Conservation (phyloP, 345 rosid species). For the Salix udensis region DNA sequence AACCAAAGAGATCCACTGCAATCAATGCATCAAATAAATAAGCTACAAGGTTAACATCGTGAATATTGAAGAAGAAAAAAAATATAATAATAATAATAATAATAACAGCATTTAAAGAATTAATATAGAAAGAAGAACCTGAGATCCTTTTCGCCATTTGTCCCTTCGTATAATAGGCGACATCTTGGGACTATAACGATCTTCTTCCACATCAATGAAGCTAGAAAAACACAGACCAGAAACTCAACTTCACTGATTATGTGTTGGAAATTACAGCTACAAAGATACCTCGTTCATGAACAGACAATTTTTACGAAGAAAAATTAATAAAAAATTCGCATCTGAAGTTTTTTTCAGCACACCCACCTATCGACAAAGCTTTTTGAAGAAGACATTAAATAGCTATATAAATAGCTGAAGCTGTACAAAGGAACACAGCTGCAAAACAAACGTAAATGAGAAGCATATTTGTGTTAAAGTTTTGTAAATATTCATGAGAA, state of each 20-base stretch:
- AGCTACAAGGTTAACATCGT: no score
- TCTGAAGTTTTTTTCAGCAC: neutral
- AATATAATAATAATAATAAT: no score
- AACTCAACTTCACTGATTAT: neutral
- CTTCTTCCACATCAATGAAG: conserved; percentile 21
- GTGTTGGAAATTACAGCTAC: neutral
- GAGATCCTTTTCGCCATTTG: conserved; percentile 35
- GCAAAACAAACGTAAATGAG: neutral
- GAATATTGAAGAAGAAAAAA: no score
- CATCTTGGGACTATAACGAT: conserved; percentile 24
- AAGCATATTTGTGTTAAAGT: no score
- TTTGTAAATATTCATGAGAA: neutral
- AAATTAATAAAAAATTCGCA: no score
- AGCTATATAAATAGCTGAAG: conserved; percentile 18
- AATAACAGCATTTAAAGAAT: neutral
- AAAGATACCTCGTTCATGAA: neutral
- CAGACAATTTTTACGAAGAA: neutral
- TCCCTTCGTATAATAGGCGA: conserved; percentile 15
- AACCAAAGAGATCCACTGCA: conserved; percentile 29
- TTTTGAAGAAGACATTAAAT: conserved; percentile 17
- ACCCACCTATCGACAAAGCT: conserved; percentile 36
- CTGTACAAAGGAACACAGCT: conserved; percentile 28
- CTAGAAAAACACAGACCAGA: neutral
- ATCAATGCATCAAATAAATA: neutral
- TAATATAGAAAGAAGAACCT: neutral